Base-by-base conservation (phyloP, 257 asterid genomes). In the Nicotiana benthamiana region DNA sequence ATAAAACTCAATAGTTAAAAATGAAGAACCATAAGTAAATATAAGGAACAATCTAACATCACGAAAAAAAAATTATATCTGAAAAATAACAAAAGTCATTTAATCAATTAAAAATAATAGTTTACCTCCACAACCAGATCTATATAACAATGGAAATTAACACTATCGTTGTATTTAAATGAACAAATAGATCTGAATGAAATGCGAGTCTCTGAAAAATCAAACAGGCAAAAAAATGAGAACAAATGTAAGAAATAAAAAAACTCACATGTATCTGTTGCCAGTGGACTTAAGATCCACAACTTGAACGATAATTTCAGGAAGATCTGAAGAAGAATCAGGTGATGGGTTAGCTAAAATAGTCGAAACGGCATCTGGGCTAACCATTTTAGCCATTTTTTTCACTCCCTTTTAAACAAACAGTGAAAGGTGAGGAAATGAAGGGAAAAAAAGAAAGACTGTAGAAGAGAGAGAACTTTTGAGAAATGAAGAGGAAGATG, bases 301-400 rank as follows among this genome's bases (percentile, higher is more conserved):
- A 6, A 95, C 90, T 85, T 95, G 98, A 28, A 93, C 91, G 7
- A 93, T 76, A 75, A 95, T 86, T 79, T 93, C 94, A 15, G 94
- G 94, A 13, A 92, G 72, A 81, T 88, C 85, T 18, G 98, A 86
- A 20, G 89, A 86, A 40, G 96, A 86, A 63, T 89, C 91, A 0
- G 97, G 95, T 27, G 90, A 92, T 0, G 99, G 98, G 87, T 91
- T 95, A 0, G 96, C 92, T 51, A 92, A 80, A 20, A 95, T 87
- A 64, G 85, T 67, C 0, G 96, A 90, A 13, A 95, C 72, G 26
- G 97, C 96, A 89, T 92, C 92, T 72, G 93, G 93, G 87, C 77
- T 92, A 77, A 89, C 90, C 57, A 66, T 5, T 70, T 83, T 85
- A 63, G 87, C 87, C 97, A 93, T 91, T 40, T 74, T 81, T 61